A percentile compares a stretch with the other conserved stretches of the same genome.
Conservation (phyloP, 805 yeast genomes). For the Sugiyamaella qingdaonensis region DNA sequence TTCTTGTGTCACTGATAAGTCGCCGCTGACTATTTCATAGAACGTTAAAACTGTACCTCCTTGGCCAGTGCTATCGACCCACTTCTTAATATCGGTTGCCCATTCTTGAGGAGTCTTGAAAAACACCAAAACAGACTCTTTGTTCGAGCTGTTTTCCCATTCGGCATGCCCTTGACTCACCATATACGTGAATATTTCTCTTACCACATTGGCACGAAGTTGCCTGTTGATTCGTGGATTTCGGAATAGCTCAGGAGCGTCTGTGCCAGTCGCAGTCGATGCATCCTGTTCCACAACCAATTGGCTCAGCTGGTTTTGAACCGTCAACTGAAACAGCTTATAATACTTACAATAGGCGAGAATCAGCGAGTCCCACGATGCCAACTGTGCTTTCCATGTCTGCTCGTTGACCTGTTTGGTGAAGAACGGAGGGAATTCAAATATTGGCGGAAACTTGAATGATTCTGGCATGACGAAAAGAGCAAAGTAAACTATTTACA, state of each 20-base stretch:
- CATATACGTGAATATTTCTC: constrained; percentile 56
- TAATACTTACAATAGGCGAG: constrained; percentile 55
- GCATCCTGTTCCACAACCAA: constrained; percentile 25
- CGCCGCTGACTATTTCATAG: constrained; percentile 72
- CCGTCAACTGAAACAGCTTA: constrained; percentile 51
- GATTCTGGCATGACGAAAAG: neutral
- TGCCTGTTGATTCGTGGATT: constrained; percentile 34
- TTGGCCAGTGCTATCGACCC: constrained; percentile 80
- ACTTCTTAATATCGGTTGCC: constrained; percentile 57
- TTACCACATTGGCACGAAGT: constrained; percentile 51
- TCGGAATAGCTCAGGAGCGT: constrained; percentile 25
- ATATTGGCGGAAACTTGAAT: constrained; percentile 47
- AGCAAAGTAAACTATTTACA: neutral
- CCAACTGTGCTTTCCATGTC: constrained; percentile 69
- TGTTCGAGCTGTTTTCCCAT: constrained; percentile 30
- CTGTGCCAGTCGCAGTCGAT: constrained; percentile 7
- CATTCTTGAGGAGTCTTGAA: constrained; percentile 71
- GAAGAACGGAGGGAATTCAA: constrained; percentile 84
- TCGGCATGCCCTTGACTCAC: constrained; percentile 53
- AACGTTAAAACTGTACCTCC: constrained; percentile 70
- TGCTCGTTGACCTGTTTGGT: constrained; percentile 84
- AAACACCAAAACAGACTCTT: constrained; percentile 42
- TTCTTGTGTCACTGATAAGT: constrained; percentile 50
- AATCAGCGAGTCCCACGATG: constrained; percentile 71
- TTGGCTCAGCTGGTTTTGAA: constrained; percentile 8